Base-by-base conservation (phyloP, 1,139 yeast species). In the Debaryomyces fabryi region DNA sequence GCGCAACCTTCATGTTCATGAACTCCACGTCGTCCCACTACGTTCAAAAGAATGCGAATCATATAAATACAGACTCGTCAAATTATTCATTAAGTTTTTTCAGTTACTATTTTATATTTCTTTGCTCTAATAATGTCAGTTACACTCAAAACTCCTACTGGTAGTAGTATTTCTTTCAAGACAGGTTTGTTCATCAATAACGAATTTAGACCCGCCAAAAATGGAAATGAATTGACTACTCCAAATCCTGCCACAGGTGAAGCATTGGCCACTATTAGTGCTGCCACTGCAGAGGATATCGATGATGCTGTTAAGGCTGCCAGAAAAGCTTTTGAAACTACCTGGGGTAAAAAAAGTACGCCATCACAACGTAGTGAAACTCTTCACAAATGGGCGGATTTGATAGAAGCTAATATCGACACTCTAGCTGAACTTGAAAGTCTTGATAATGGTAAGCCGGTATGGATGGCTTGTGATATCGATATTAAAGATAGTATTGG, bases 131-230 rank as follows among this genome's bases (percentile, higher is more conserved):
- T 21, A 34, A 53, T 54, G 58, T 52, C 57, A 9, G 46, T 43
- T 30, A 48, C 54, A 3, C 48, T 57, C 27, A 47, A 50, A 29
- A 40, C 53, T n/a, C 58, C 58, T 12, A 41, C 49, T 18, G 60
- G 59, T 2, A 49, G 44, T 29, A 46, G 42, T 24, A 52, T 55
- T 41, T 46, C 40, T 4, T 33, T 54, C 30, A 45, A 48, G 8
- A 62, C 83, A 13, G 92, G 92, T 48, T 71, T 86, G 59, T 86
- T 86, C 74, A 85, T 86, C 65, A 83, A 86, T 73, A 85, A 85
- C 63, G 80, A 83, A 60, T 81, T 80, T 51, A 83, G 79, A 39
- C 64, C 72, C 32, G 72, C 87, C 23, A 67, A 65, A 51, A 67
- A 68, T 42, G 79, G 78, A 51, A 77, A 80, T 61, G 76, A 81